phyloP scores from a whole-genome alignment of 257 asterid species.

The Jaltomata sinuosa region DNA sequence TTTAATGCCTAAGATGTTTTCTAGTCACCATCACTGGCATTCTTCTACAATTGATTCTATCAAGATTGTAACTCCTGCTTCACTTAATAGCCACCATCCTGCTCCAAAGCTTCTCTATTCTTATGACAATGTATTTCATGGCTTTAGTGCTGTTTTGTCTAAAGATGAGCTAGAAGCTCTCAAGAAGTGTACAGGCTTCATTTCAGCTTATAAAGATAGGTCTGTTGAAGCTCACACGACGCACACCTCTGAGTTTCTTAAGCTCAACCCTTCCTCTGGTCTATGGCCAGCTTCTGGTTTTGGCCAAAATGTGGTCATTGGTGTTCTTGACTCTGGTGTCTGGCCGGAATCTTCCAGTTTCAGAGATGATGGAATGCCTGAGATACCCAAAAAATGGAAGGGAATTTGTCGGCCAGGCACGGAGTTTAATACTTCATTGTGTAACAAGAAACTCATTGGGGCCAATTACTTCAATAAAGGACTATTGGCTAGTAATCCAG shows the following conservation, averaged over 20 bases:
- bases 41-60: not conserved
- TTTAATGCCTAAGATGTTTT: not conserved
- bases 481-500: not conserved
- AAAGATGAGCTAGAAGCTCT: not conserved
- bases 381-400: slow-evolving; percentile 4
- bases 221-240: not conserved
- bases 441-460: slow-evolving; percentile 4
- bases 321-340: slow-evolving; percentile 6
- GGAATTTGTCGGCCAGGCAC: not conserved
- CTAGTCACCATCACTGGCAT: not conserved
- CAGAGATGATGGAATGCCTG: not conserved
- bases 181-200: not conserved
- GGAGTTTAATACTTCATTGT: not conserved
- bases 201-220: slow-evolving; percentile 2
- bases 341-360: slow-evolving; percentile 3
- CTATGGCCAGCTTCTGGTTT: slow-evolving; percentile 6
- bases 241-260: not conserved
- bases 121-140: not conserved
- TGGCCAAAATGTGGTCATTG: slow-evolving; percentile 4
- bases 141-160: slow-evolving; percentile 6
- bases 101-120: slow-evolving; percentile 1
- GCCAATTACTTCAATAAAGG: slow-evolving; percentile 7
- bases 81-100: not conserved
- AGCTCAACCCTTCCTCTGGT: not conserved
- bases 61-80: not conserved